Percentiles rank a stretch among this genome's conserved stretches.
These are phyloP conservation scores for Orbilia quercus DNA, from an alignment of 2,329 filamentous ascomycete genomes.

Conservation along the genomic window DNA sequence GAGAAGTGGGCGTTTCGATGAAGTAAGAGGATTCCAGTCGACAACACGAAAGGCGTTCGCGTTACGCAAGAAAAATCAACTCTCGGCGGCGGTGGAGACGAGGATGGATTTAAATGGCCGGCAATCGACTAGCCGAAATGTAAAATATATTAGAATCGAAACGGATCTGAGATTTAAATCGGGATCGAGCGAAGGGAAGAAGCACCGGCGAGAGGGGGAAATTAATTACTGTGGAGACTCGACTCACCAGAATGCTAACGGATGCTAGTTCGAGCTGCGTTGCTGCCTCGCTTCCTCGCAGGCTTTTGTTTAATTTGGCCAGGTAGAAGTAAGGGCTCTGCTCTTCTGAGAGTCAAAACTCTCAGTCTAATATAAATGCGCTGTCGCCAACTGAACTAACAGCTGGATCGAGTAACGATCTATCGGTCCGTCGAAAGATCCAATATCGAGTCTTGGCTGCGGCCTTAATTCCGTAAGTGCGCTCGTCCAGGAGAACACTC, in stretches of 20 bases:
- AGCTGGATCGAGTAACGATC: slow-evolving; percentile 39
- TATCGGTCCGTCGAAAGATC: slow-evolving; percentile 28
- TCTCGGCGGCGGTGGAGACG: slow-evolving; percentile 37
- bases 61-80: slow-evolving; percentile 34
- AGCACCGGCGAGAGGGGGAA: slow-evolving; percentile 4
- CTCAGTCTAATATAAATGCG: slow-evolving; percentile 35
- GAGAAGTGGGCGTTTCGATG: slow-evolving; percentile 18
- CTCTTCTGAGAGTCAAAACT: slow-evolving; percentile 38
- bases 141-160: not conserved
- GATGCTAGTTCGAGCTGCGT: not conserved
- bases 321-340: slow-evolving; percentile 25
- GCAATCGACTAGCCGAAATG: not conserved
- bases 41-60: slow-evolving; percentile 37
- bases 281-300: slow-evolving; percentile 19
- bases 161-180: not conserved
- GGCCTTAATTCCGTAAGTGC: slow-evolving; percentile 48
- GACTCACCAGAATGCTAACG: slow-evolving; percentile 6
- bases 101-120: slow-evolving; percentile 39
- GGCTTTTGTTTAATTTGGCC: not conserved
- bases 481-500: slow-evolving; percentile 9
- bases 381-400: slow-evolving; percentile 18
- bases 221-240: not conserved
- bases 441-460: slow-evolving; percentile 21
- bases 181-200: too few species aligned
- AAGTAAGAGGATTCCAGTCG: slow-evolving; percentile 10